Evolutionary conservation across 2,329 filamentous ascomycete genomes (phyloP).

Genomic region (Chaetomium strumarium): DNA sequence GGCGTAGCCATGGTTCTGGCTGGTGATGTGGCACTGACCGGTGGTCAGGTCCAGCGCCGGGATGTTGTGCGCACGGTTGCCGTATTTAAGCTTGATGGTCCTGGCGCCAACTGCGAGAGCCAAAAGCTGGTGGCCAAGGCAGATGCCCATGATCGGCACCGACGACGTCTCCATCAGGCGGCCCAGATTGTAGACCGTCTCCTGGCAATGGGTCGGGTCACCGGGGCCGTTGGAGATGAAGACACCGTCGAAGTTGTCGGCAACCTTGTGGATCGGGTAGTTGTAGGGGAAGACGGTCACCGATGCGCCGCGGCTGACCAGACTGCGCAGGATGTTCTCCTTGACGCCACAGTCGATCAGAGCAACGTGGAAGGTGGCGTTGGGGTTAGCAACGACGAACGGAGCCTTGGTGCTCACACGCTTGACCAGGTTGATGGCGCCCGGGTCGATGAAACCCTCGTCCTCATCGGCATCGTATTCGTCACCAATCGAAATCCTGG

Average conservation of each 20-base stretch:
- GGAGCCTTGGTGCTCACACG: conserved; percentile 97
- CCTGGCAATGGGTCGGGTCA: conserved; percentile 93
- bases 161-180: conserved; percentile 88
- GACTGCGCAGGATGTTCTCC: conserved; percentile 96
- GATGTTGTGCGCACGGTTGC: conserved; percentile 98
- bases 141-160: conserved; percentile 95
- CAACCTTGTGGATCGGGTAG: conserved; percentile 97
- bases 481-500: conserved; percentile 89
- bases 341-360: conserved; percentile 98
- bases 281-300: conserved; percentile 94
- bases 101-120: conserved; percentile 81
- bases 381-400: conserved; percentile 83
- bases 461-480: conserved; percentile 99
- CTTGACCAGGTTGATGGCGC: conserved; percentile 93
- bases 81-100: conserved; percentile 98
- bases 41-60: conserved; percentile 91
- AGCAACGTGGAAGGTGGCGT: conserved; percentile 83
- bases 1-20: conserved; percentile 97
- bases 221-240: conserved; percentile 99
- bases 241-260: conserved; percentile 94
- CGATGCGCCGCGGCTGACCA: conserved; percentile 85
- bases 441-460: conserved; percentile 90
- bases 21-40: conserved; percentile 96
- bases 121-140: conserved; percentile 92
- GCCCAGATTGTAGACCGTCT: conserved; percentile 86